Base-by-base conservation (phyloP, 1,284 basidiomycete genomes). In the Inonotus hispidus region DNA sequence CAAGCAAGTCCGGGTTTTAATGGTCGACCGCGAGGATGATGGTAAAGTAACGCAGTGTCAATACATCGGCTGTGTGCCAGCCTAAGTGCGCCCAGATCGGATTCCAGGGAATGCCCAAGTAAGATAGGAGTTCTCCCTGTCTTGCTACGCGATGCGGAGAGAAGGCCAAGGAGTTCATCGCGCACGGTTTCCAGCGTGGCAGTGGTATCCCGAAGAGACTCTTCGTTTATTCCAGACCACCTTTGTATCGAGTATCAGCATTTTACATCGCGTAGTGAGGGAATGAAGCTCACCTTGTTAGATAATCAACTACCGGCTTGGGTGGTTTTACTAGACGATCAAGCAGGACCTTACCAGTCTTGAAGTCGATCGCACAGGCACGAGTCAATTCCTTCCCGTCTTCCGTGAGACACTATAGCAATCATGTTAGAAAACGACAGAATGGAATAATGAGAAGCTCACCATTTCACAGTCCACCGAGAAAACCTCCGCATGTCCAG, bases 381-480 rank as follows among this genome's bases (percentile, higher is more conserved):
- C 93, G 78, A 0, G 94, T 88, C 10, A 98, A 79, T 70, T 93
- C 92, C 66, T 92, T 93, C 5, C 93, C 94, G 53, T 90, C 88
- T 68, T 88, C 88, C 0, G 93, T 94, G 71, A 89, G 68, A 69
- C 91, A 93, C 92, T 95, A 64, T 29, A n/a, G n/a, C 19, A 4
- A 21, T n/a, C 41, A n/a, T 58, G 29, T 38, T n/a, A 49, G 13
- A 27, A 56, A 38, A 39, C 46, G 1, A 3, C 49, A 41, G 25
- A 4, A 10, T 3, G 6, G 66, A 37, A n/a, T 16, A 37, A 3
- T 50, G 14, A 43, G 39, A 32, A 61, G 65, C 82, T 62, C 65
- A 93, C 93, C 94, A 97, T 97, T 73, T 97, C 94, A 71, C 95
- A 98, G 76, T 97, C 95, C 45, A 97, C 79, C 3, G 86, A 83